phyloP scores from a whole-genome alignment of 129 eudicot genomes.

The Kitagawia praeruptora region DNA sequence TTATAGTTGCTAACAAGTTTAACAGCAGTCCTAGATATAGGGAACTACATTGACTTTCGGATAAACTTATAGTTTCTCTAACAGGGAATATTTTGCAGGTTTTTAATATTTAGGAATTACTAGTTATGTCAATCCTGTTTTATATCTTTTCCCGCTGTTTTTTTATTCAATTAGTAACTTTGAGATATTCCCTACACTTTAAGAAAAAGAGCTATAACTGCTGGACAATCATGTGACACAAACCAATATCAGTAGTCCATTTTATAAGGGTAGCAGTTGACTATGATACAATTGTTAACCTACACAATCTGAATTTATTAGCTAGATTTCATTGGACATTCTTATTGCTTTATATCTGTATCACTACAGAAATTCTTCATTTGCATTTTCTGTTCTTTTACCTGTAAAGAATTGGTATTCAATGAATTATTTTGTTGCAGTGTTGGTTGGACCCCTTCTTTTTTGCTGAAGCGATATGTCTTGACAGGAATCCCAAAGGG shows the following conservation, averaged over 20 bases:
- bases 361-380: neutral
- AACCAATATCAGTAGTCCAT: neutral
- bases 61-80: neutral
- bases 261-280: neutral
- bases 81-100: neutral
- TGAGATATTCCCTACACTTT: neutral
- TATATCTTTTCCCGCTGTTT: neutral
- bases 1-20: neutral
- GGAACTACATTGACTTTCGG: neutral
- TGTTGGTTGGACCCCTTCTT: conserved; percentile 94
- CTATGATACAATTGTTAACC: neutral
- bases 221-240: neutral
- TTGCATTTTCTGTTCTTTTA: neutral
- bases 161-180: neutral
- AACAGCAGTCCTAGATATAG: neutral
- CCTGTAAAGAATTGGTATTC: neutral
- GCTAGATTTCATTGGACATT: neutral
- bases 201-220: neutral
- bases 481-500: conserved; percentile 80
- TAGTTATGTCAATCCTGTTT: neutral
- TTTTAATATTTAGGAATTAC: neutral
- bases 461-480: conserved; percentile 85
- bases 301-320: neutral
- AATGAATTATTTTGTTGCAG: conserved; percentile 33
- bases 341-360: neutral